These are phyloP conservation scores for Talaromyces sp. DNA, from an alignment of 2,329 filamentous ascomycete genomes.

Conservation along the genomic window DNA sequence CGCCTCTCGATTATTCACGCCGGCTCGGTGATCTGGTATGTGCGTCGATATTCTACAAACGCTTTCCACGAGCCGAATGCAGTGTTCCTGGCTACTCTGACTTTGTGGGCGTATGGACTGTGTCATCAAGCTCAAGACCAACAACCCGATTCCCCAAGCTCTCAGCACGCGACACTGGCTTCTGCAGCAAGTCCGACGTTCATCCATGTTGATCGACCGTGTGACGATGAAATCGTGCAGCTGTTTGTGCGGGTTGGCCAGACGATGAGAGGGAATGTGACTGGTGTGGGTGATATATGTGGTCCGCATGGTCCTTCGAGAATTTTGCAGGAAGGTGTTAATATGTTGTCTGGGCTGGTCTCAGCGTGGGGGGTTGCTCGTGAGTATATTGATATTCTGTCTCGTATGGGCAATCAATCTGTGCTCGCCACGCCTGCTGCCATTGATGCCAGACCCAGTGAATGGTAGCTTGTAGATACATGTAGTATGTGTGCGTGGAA, in stretches of 20 bases:
- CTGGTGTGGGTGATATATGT: conserved; percentile 49
- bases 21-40: conserved; percentile 48
- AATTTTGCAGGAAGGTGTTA: conserved; percentile 34
- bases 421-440: not conserved
- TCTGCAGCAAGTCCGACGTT: conserved; percentile 32
- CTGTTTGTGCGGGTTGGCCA: conserved; percentile 48
- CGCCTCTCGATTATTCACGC: conserved; percentile 52
- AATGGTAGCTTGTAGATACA: not conserved
- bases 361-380: conserved; percentile 31
- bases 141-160: conserved; percentile 10
- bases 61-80: conserved; percentile 45
- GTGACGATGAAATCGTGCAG: conserved; percentile 54
- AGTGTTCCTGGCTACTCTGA: conserved; percentile 41
- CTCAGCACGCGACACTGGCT: conserved; percentile 6
- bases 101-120: conserved; percentile 44
- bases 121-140: conserved; percentile 25
- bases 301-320: conserved; percentile 30
- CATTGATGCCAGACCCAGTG: not conserved
- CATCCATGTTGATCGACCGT: conserved; percentile 50
- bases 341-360: conserved; percentile 26
- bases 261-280: conserved; percentile 46
- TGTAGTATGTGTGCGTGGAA: not conserved
- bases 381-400: conserved; percentile 26
- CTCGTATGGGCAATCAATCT: conserved; percentile 3
- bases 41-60: conserved; percentile 44